These are phyloP conservation scores for Blattamonas nauphoetae DNA, from an alignment of 78 protist genomes.

Conservation along the genomic window DNA sequence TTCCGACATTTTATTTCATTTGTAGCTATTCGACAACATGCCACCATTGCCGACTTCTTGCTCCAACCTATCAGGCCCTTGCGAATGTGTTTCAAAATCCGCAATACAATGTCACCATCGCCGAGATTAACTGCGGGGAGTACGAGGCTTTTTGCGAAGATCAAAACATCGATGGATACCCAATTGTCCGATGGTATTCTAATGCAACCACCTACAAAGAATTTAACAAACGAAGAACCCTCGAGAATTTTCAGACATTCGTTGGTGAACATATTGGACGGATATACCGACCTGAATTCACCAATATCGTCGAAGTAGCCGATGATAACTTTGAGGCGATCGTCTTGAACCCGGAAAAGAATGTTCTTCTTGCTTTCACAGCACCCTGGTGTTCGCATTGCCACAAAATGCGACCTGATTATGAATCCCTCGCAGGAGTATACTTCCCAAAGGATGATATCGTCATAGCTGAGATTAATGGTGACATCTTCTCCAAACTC, in stretches of 20 bases:
- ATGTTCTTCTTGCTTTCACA: slow-evolving; percentile 2
- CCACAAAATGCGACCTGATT: not conserved
- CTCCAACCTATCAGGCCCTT: not conserved
- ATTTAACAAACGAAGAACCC: not conserved
- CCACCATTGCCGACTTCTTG: not conserved
- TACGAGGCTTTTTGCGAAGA: not conserved
- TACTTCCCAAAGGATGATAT: not conserved
- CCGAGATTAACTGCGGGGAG: not conserved
- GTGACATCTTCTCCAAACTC: not conserved
- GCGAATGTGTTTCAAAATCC: not conserved
- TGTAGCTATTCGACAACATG: not conserved
- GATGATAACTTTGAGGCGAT: not conserved
- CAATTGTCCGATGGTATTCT: not conserved
- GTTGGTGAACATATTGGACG: not conserved
- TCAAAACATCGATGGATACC: not conserved
- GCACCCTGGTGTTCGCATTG: slow-evolving; percentile 9
- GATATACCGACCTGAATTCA: not conserved
- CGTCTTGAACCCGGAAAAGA: slow-evolving; percentile 2
- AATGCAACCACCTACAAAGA: not conserved
- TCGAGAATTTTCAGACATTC: not conserved
- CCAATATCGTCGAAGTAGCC: not conserved
- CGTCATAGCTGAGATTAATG: not conserved
- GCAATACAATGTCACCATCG: not conserved
- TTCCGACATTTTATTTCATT: too few species aligned
- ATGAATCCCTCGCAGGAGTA: not conserved